phyloP scores from a whole-genome alignment of 108 stramenopile genomes.

The Skeletonema tropicum region DNA sequence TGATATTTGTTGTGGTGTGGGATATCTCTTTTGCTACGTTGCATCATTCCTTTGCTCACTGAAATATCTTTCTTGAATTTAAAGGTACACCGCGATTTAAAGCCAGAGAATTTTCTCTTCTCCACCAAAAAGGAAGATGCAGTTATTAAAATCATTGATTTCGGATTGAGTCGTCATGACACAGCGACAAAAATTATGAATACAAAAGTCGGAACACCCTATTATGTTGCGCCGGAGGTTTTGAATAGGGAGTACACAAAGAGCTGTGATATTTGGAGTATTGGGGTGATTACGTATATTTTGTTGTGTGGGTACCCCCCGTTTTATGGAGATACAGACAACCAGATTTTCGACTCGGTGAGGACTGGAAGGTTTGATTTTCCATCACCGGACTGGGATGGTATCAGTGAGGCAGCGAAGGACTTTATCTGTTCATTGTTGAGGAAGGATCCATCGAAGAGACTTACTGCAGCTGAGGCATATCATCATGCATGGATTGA shows the following conservation, averaged over 20 bases:
- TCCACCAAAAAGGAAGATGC: constrained; percentile 77
- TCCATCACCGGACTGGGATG: constrained; percentile 88
- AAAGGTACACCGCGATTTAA: constrained; percentile 94
- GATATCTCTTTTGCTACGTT: not conserved
- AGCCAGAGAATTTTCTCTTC: constrained; percentile 91
- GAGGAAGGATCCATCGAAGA: constrained; percentile 62
- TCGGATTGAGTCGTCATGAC: constrained; percentile 94
- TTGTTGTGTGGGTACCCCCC: constrained; percentile 91
- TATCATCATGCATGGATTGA: constrained; percentile 80
- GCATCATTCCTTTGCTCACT: not conserved
- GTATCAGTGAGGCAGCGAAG: constrained; percentile 69
- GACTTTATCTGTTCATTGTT: constrained; percentile 73
- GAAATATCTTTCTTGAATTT: not conserved
- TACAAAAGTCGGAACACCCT: constrained; percentile 90
- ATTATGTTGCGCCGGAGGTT: constrained; percentile 96
- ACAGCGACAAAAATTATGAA: constrained; percentile 83
- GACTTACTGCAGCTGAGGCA: constrained; percentile 76
- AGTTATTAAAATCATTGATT: constrained; percentile 97
- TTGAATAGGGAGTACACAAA: constrained; percentile 92
- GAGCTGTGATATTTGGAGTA: constrained; percentile 97
- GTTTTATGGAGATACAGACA: constrained; percentile 61
- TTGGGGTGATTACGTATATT: constrained; percentile 90
- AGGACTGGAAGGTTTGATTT: constrained; percentile 76
- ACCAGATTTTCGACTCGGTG: constrained; percentile 72
- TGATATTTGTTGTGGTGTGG: not conserved